phyloP scores from a whole-genome alignment of 1,139 yeast genomes.

The Lodderomyces elongisporus region DNA sequence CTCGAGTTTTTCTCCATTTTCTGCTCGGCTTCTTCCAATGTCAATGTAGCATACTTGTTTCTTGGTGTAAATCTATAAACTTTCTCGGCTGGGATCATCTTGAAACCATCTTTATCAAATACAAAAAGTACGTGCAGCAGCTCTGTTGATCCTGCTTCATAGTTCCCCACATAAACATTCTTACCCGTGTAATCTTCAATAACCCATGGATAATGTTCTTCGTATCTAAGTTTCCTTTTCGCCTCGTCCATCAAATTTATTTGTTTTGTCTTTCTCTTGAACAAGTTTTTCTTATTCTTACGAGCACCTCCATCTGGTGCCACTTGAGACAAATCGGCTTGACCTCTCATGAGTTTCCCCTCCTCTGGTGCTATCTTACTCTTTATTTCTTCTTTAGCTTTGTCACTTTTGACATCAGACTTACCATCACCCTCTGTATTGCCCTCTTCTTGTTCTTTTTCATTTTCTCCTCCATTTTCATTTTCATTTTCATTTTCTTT shows the following conservation, averaged over 20 bases:
- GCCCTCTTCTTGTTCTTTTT: conserved; percentile 34
- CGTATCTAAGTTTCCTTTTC: conserved; percentile 80
- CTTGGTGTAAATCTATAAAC: conserved; percentile 91
- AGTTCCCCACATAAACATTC: conserved; percentile 92
- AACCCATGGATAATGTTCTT: conserved; percentile 97
- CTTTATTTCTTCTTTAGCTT: conserved; percentile 13
- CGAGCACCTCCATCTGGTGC: conserved; percentile 96
- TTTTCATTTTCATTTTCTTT: conserved; percentile 15
- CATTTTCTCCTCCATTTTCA: conserved; percentile 18
- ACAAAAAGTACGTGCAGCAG: conserved; percentile 75
- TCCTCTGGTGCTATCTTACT: conserved; percentile 11
- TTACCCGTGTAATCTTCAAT: conserved; percentile 92
- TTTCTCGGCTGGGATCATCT: conserved; percentile 92
- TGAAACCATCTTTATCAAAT: conserved; percentile 83
- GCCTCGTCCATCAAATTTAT: conserved; percentile 74
- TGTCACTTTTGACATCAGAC: conserved; percentile 1
- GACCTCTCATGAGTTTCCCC: conserved; percentile 13
- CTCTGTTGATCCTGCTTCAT: conserved; percentile 91
- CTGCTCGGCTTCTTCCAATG: conserved; percentile 94
- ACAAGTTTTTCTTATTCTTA: conserved; percentile 54
- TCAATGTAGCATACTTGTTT: conserved; percentile 87
- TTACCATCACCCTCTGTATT: conserved; percentile 15
- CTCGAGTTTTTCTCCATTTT: conserved; percentile 78
- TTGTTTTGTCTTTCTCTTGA: conserved; percentile 82
- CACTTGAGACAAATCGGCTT: conserved; percentile 57